These are phyloP conservation scores for Sugiyamaella paludigena DNA, from an alignment of 1,139 yeast genomes.

Conservation along the genomic window DNA sequence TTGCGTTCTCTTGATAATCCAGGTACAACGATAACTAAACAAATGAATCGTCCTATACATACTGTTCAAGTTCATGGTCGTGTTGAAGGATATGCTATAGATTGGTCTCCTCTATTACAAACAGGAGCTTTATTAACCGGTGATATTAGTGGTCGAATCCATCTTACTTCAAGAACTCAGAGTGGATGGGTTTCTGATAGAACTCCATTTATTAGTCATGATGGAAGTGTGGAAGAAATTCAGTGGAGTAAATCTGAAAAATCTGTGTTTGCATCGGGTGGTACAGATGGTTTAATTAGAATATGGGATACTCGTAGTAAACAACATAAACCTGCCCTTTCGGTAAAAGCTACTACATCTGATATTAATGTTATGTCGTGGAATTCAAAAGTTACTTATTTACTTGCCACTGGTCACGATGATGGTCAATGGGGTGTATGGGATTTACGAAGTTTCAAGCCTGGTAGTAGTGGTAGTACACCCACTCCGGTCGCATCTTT, in stretches of 20 bases:
- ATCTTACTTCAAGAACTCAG: conserved; percentile 71
- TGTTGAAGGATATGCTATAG: conserved; percentile 95
- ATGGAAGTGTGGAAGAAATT: conserved; percentile 86
- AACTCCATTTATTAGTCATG: conserved; percentile 56
- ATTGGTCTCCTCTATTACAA: conserved; percentile 86
- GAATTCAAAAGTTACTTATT: conserved; percentile 82
- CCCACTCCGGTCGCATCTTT: conserved; percentile 63
- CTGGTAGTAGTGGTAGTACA: conserved; percentile 45
- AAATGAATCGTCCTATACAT: conserved; percentile 74
- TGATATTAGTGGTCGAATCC: conserved; percentile 81
- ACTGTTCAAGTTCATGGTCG: conserved; percentile 89
- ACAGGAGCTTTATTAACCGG: conserved; percentile 87
- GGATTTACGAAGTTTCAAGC: conserved; percentile 89
- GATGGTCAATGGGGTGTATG: conserved; percentile 98
- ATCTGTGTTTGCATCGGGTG: conserved; percentile 92
- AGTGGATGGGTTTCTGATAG: conserved; percentile 86
- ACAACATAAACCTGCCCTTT: conserved; percentile 85
- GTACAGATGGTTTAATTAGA: conserved; percentile 86
- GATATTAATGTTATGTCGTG: conserved; percentile 96
- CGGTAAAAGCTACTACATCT: conserved; percentile 72
- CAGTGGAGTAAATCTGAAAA: conserved; percentile 94
- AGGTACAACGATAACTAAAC: conserved; percentile 76
- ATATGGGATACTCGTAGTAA: conserved; percentile 97
- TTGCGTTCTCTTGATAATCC: conserved; percentile 83
- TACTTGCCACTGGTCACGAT: conserved; percentile 94